Percentiles rank a stretch among this genome's conserved stretches.
These are phyloP conservation scores for rapeseed (Brassica napus) DNA, from an alignment of 345 rosid species.

Conservation along the genomic window DNA sequence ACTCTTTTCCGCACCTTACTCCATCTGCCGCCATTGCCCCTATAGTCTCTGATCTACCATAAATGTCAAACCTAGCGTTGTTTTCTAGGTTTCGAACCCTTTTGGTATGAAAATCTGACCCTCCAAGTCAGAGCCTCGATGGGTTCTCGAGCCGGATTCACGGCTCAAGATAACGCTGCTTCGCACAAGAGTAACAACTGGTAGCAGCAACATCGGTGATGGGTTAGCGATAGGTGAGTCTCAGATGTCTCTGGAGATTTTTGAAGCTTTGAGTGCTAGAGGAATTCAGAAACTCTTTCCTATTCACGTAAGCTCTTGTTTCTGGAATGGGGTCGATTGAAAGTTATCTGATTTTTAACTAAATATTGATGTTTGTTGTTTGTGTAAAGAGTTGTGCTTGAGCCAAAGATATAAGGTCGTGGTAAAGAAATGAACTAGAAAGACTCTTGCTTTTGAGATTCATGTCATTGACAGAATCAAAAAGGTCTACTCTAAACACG, in stretches of 20 bases:
- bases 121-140: background rate
- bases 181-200: background rate
- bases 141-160: background rate
- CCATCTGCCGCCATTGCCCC: background rate
- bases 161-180: background rate
- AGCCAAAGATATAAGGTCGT: no score
- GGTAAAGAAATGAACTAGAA: no score
- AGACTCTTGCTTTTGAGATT: no score
- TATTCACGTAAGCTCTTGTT: background rate
- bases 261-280: background rate
- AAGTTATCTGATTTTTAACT: no score
- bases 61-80: background rate
- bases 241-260: background rate
- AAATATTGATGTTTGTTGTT: no score
- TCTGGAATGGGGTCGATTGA: background rate
- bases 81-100: background rate
- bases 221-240: background rate
- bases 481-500: no score
- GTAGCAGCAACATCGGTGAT: background rate
- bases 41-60: background rate
- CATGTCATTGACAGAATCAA: no score
- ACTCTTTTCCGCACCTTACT: background rate
- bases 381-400: no score
- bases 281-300: background rate
- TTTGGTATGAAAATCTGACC: background rate